Percentiles rank a stretch among this genome's conserved stretches.
Evolutionary conservation across 192 early-diverging fungal species (phyloP).

Genomic region (Oehlia diaphana): DNA sequence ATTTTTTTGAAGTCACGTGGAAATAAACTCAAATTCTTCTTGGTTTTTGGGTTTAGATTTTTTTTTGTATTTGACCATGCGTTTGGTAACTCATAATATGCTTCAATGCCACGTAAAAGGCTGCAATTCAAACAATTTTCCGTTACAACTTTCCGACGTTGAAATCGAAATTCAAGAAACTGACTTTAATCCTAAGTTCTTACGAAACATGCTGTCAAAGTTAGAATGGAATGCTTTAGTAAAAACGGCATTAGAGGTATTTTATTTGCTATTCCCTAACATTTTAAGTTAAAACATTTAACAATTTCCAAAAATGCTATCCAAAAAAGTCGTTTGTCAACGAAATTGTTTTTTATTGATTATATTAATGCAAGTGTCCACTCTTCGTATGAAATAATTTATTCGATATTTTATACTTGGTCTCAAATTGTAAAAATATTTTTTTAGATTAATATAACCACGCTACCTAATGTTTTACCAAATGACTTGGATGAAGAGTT

Average conservation of each 20-base stretch:
- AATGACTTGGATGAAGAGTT: conserved; percentile 59
- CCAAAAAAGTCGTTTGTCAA: too few species aligned
- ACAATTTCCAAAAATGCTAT: too few species aligned
- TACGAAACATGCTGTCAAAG: conserved; percentile 77
- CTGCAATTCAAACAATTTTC: conserved; percentile 90
- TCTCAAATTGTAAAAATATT: background rate
- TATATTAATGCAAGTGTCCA: background rate
- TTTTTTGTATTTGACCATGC: conserved; percentile 46
- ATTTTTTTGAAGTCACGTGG: too few species aligned
- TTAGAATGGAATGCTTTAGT: conserved; percentile 76
- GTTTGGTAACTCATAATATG: conserved; percentile 98
- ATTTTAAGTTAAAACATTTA: too few species aligned
- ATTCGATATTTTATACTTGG: background rate
- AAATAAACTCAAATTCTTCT: too few species aligned
- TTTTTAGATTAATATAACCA: conserved; percentile 65
- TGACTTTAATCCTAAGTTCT: conserved; percentile 86
- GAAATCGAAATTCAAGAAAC: conserved; percentile 83
- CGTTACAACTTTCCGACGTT: conserved; percentile 81
- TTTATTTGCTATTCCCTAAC: background rate
- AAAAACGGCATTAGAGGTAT: conserved; percentile 63
- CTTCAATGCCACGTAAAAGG: conserved; percentile 97
- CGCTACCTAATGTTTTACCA: conserved; percentile 65
- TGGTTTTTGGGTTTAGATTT: too few species aligned
- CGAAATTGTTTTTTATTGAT: too few species aligned
- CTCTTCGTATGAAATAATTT: background rate